Conservation (phyloP, 2,329 filamentous ascomycete genomes). For the Ophiostoma montium region DNA sequence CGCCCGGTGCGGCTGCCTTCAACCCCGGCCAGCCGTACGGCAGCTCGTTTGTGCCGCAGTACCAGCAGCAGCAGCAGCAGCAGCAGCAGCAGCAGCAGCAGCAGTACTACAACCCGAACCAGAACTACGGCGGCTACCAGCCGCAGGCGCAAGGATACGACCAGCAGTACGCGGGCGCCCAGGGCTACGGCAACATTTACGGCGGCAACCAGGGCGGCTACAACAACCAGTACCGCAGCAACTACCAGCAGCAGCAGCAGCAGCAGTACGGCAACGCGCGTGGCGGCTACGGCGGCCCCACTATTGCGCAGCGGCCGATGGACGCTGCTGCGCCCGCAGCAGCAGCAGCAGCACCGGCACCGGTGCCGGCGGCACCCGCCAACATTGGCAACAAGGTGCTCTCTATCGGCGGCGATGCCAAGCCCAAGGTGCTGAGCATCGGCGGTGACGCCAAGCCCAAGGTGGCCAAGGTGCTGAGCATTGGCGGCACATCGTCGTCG, state of each 20-base stretch:
- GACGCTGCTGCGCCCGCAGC: slow-evolving; percentile 28
- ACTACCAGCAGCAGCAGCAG: slow-evolving; percentile 34
- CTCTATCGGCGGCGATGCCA: slow-evolving; percentile 41
- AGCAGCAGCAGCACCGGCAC: slow-evolving; percentile 27
- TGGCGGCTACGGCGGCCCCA: slow-evolving; percentile 8
- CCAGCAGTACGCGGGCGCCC: slow-evolving; percentile 25
- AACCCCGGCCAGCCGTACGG: slow-evolving; percentile 44
- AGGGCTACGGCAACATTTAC: slow-evolving; percentile 16
- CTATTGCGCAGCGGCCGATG: slow-evolving; percentile 24
- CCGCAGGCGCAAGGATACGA: slow-evolving; percentile 33
- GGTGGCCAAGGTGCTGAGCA: slow-evolving; percentile 60
- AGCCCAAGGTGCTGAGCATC: slow-evolving; percentile 61
- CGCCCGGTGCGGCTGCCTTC: slow-evolving; percentile 56
- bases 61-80: slow-evolving; percentile 15
- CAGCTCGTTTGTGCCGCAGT: slow-evolving; percentile 25
- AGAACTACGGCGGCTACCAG: slow-evolving; percentile 20
- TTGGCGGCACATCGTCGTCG: slow-evolving; percentile 31
- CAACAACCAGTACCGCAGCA: slow-evolving; percentile 26
- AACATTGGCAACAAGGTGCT: slow-evolving; percentile 48
- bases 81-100: slow-evolving; percentile 14
- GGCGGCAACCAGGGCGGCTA: slow-evolving; percentile 8
- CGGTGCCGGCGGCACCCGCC: slow-evolving; percentile 31
- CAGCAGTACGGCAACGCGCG: slow-evolving; percentile 17
- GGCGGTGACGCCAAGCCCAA: slow-evolving; percentile 38
- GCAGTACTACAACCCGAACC: slow-evolving; percentile 6